Evolutionary conservation across 2,329 filamentous ascomycete species (phyloP), one percentile per base, ranked within the genome.

Genomic region (Fusarium hostae): DNA sequence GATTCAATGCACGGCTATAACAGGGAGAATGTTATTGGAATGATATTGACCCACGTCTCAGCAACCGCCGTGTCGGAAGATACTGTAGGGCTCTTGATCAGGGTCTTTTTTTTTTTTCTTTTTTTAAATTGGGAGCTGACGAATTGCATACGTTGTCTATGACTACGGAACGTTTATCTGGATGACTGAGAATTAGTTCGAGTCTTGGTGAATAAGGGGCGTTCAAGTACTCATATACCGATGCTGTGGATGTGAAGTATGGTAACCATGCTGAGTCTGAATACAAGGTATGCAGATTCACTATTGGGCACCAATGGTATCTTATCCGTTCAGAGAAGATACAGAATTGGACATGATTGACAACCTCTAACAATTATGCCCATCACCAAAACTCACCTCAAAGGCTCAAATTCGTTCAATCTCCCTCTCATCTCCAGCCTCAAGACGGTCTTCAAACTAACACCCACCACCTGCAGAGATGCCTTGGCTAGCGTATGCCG

Each of bases 41-140:
- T 72, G 70, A 50, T 51, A 66, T 63, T 63, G 70, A 50, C 56
- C 69, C 69, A 72, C 50, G 69, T 70, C 55, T 66, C 54, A 63
- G 48, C 37, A 51, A 50, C 48, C 28, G 28, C 68, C 34, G 50
- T 69, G 39, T 52, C 16, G 44, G 39, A 41, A 39, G 32, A 51
- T 44, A 34, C 45, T 50, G 47, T 34, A 68, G 47, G 59, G 51
- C 45, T 63, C 52, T 39, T 44, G 34, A 44, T 44, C 34, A 70
- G 51, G 51, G 55, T 55, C 59, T 56, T 40, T 63, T 41, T 22
- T 24, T 54, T 41, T 55, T n/a, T n/a, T 55, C 59, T 56, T 40
- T 63, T 41, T 22, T 24, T 54, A 30, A 20, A 47, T 32, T 40
- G n/a, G 40, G 41, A 56, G 69, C 56, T 66, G 52, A 48, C 60